phyloP scores from a whole-genome alignment of 2,329 filamentous ascomycete genomes.

The Niveomyces coronatus region DNA sequence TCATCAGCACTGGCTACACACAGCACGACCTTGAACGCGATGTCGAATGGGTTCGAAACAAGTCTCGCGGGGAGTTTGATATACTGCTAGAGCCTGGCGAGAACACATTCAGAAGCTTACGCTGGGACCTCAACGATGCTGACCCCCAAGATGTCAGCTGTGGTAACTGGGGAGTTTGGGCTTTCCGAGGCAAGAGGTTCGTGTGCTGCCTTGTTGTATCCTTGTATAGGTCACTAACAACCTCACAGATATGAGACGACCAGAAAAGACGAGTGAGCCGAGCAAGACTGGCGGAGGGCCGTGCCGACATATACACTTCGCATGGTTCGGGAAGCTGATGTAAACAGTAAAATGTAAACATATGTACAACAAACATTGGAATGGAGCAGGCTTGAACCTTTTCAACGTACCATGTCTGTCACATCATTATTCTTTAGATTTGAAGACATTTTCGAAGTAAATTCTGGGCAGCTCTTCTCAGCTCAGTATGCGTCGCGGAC shows the following conservation, averaged over 20 bases:
- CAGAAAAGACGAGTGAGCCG: constrained; percentile 32
- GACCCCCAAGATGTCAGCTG: constrained; percentile 91
- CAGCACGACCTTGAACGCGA: constrained; percentile 91
- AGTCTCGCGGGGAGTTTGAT: constrained; percentile 83
- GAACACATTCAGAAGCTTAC: constrained; percentile 84
- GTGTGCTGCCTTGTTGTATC: constrained; percentile 17
- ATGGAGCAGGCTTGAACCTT: constrained; percentile 5
- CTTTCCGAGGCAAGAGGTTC: constrained; percentile 92
- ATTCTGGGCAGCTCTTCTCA: too few relatives aligned
- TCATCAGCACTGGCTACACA: constrained; percentile 92
- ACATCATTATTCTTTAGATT: too few relatives aligned
- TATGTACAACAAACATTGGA: constrained; percentile 9
- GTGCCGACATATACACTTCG: background rate
- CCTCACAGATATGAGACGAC: constrained; percentile 50
- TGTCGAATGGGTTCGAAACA: constrained; percentile 79
- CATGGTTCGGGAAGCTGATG: too few relatives aligned
- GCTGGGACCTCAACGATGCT: constrained; percentile 94
- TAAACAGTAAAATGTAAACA: constrained; percentile 8
- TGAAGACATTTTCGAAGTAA: too few relatives aligned
- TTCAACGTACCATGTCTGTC: background rate
- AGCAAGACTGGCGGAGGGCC: background rate
- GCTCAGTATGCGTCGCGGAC: too few relatives aligned
- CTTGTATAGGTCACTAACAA: constrained; percentile 21
- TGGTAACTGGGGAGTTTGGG: constrained; percentile 96
- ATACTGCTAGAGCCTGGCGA: constrained; percentile 84